Percentiles rank a stretch among this genome's conserved stretches.
phyloP scores from a whole-genome alignment of 225 moss, liverwort and hornwort genomes.

The Straminergon stramineum region DNA sequence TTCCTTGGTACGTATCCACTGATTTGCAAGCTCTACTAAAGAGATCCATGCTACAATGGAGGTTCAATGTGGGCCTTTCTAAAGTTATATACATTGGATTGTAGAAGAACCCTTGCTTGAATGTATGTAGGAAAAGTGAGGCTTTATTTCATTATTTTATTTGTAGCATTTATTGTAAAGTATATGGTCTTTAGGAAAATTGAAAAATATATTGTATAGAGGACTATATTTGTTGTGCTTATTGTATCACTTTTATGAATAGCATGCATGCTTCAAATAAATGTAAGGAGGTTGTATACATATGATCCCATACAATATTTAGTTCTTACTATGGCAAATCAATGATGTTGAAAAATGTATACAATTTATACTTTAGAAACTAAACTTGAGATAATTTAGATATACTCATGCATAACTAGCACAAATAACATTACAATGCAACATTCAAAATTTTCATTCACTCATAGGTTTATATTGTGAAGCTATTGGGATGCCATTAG shows the following conservation, averaged over 20 bases:
- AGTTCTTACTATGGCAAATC: rapidly evolving
- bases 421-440: rapidly evolving
- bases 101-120: rapidly evolving
- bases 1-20: rapidly evolving
- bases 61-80: background rate
- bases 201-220: rapidly evolving
- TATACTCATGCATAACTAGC: background rate
- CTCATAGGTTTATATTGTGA: rapidly evolving
- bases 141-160: rapidly evolving
- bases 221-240: rapidly evolving
- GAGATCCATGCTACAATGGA: rapidly evolving
- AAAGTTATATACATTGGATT: background rate
- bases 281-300: no score
- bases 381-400: background rate
- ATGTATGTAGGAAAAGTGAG: background rate
- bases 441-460: background rate
- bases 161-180: background rate
- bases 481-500: background rate
- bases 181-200: rapidly evolving
- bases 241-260: rapidly evolving
- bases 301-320: background rate
- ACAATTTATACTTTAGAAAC: background rate
- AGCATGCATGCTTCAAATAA: rapidly evolving
- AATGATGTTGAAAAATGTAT: background rate
- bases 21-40: background rate